Conservation (phyloP, 805 yeast genomes). For the Metschnikowia henanensis region DNA sequence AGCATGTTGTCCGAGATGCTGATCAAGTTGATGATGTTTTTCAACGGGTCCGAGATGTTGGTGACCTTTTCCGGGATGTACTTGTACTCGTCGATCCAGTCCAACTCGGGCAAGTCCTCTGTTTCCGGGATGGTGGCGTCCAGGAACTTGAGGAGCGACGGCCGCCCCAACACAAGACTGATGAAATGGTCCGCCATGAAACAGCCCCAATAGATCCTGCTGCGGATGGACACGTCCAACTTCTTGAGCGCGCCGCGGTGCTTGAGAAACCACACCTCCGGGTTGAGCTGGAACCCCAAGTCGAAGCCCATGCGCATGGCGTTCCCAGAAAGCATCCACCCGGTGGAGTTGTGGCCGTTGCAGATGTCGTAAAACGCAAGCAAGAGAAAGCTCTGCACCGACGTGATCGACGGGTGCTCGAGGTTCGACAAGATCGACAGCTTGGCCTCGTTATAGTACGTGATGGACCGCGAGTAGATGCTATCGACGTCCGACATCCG, state of each 20-base stretch:
- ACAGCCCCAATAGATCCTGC: constrained; percentile 18
- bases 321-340: constrained; percentile 63
- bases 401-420: constrained; percentile 50
- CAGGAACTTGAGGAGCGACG: constrained; percentile 10
- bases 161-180: constrained; percentile 15
- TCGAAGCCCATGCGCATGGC: constrained; percentile 67
- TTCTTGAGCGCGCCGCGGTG: constrained; percentile 39
- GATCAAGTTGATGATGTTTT: constrained; percentile 8
- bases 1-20: constrained; percentile 14
- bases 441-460: constrained; percentile 50
- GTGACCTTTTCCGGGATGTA: constrained; percentile 4
- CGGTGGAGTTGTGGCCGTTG: constrained; percentile 55
- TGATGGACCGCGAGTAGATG: constrained; percentile 40
- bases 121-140: constrained; percentile 13
- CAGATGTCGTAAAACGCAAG: constrained; percentile 63
- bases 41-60: constrained; percentile 15
- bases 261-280: constrained; percentile 56
- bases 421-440: constrained; percentile 39
- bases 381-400: constrained; percentile 57
- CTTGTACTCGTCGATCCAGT: constrained; percentile 13
- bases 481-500: constrained; percentile 45
- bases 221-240: constrained; percentile 44
- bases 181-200: constrained; percentile 16
- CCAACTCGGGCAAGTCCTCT: constrained; percentile 16
- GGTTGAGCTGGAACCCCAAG: constrained; percentile 62